Base-by-base conservation (phyloP, 1,284 basidiomycete genomes). In the Apiotrichum montevideense region DNA sequence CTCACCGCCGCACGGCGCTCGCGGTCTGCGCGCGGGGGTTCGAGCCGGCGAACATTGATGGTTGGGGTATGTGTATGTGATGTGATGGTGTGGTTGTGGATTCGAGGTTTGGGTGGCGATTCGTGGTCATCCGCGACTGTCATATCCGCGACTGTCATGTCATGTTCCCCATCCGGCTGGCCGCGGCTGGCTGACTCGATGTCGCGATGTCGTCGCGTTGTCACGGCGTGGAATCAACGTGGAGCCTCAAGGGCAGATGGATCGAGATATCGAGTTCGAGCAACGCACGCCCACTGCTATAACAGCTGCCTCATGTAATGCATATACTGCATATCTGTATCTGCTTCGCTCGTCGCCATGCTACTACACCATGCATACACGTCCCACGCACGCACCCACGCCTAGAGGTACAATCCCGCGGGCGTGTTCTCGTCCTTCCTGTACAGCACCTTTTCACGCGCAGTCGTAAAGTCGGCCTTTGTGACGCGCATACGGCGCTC, bases 401-500 rank as follows among this genome's bases (percentile, higher is more conserved):
- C 44, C 56, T 66, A 74, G 59, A 74, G 62, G 56, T 74, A 74
- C 64, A 74, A 62, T 46, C 73, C 71, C 41, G 71, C 73, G 15
- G 71, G 71, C 62, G 90, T 90, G 63, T 91, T 90, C 79, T 95
- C 91, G 75, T 92, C 92, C 84, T 94, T 95, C 77, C 88, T 82
- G 79, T 94, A 92, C 49, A 94, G 72, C 55, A 90, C 91, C 83
- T 93, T 92, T 79, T 94, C 91, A 70, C 90, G 80, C 3, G 91
- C 91, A 32, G 86, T 75, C 6, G 87, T 87, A 68, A 95, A 92
- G 77, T 95, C 91, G 14, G 80, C 83, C 78, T 98, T 98, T 40
- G 88, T 97, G 11, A 98, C 95, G 62, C 91, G 82, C 95, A 98
- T 98, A 56, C 96, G 82, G 59, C 96, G 83, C 78, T 99, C 96